Evolutionary conservation across 805 yeast species (phyloP).

Genomic region (Grigorovia jiainica): DNA sequence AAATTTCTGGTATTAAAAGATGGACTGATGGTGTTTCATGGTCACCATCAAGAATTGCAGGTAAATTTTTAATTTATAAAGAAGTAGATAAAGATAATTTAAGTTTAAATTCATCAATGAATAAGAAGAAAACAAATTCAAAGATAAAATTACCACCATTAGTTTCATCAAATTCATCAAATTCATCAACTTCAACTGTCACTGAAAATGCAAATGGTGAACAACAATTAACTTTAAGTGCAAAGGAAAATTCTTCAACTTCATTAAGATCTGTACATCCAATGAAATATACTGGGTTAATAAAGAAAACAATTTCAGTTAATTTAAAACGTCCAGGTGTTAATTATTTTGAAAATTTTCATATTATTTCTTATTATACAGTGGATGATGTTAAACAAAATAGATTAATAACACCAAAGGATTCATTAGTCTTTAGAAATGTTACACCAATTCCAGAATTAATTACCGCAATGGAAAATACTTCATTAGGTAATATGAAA

Average conservation of each 20-base stretch:
- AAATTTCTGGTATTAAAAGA: conserved; percentile 71
- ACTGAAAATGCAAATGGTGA: background rate
- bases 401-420: conserved; percentile 48
- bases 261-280: conserved; percentile 8
- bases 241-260: background rate
- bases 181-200: background rate
- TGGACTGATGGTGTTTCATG: conserved; percentile 97
- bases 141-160: conserved; percentile 11
- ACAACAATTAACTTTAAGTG: background rate
- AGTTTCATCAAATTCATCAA: conserved; percentile 1
- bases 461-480: conserved; percentile 48
- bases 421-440: conserved; percentile 40
- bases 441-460: conserved; percentile 38
- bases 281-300: conserved; percentile 43
- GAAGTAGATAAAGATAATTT: conserved; percentile 32
- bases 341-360: conserved; percentile 26
- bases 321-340: conserved; percentile 40
- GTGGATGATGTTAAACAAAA: conserved; percentile 63
- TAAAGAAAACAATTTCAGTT: conserved; percentile 73
- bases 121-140: conserved; percentile 2
- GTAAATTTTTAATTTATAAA: conserved; percentile 75
- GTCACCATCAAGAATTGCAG: conserved; percentile 85
- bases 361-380: conserved; percentile 69
- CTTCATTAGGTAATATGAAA: conserved; percentile 43
- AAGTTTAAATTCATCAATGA: conserved; percentile 29